Percentiles rank a stretch among this genome's conserved stretches.
phyloP scores from a whole-genome alignment of 1,139 yeast species.

The Debaryomyces sp. region DNA sequence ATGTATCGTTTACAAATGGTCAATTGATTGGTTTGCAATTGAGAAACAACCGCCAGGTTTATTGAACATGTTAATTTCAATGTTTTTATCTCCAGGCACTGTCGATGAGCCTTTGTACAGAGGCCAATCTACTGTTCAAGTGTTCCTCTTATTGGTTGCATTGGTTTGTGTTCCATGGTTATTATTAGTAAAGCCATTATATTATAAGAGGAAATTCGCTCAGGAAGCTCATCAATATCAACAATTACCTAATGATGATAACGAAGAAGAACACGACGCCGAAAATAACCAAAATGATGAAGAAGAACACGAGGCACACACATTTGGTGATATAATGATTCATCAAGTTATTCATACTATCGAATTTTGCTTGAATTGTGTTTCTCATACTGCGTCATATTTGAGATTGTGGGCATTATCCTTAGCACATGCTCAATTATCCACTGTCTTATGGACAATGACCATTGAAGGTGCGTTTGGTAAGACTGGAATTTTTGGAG shows the following conservation, averaged over 20 bases:
- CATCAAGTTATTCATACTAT: constrained; percentile 81
- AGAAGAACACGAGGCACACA: constrained; percentile 56
- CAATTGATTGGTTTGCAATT: constrained; percentile 72
- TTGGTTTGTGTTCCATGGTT: constrained; percentile 78
- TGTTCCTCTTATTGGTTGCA: constrained; percentile 60
- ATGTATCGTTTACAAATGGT: constrained; percentile 79
- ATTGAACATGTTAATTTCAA: constrained; percentile 77
- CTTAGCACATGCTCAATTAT: constrained; percentile 76
- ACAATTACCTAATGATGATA: constrained; percentile 26
- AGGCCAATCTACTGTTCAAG: constrained; percentile 66
- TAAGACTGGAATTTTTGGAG: constrained; percentile 51
- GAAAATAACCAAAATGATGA: constrained; percentile 46
- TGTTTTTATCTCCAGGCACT: constrained; percentile 78
- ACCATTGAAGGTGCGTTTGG: constrained; percentile 64
- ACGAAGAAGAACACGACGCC: constrained; percentile 27
- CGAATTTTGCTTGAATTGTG: constrained; percentile 78
- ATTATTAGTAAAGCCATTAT: constrained; percentile 67
- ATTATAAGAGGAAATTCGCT: constrained; percentile 43
- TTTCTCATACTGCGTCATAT: constrained; percentile 79
- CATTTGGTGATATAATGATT: constrained; percentile 75
- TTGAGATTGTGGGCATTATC: constrained; percentile 80
- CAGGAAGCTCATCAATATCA: constrained; percentile 42
- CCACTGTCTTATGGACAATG: constrained; percentile 79
- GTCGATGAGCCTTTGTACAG: constrained; percentile 66
- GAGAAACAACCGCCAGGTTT: constrained; percentile 76